Base-by-base conservation (phyloP, 768 basidiomycete genomes). In the Hygrophorus russula region DNA sequence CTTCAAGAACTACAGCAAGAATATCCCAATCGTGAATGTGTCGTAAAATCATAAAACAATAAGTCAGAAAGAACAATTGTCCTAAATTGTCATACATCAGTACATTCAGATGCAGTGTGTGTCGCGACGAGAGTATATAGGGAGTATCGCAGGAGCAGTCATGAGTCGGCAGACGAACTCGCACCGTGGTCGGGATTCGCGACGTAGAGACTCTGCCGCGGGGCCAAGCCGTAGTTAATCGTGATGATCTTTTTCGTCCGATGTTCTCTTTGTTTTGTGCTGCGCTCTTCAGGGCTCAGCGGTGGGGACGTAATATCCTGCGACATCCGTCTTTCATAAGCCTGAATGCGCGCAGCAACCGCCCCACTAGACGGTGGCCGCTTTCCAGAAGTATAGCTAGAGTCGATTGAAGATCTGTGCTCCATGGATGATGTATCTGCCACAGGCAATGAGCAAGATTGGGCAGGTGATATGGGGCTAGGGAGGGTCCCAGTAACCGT, bases 141-240 rank as follows among this genome's bases (percentile, higher is more conserved):
- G n/a, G 18, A 5, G 41, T 32, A 13, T 24, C 15, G 20, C 12
- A 20, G 13, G 7, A 39, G 19, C 17, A 9, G 37, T 44, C 44
- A 55, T 12, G 52, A 54, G 14, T 52, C 51, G 12, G 43, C 46
- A 28, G 55, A 56, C 36, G 52, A 49, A 27, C 36, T 29, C 30
- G 20, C n/a, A 12, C 35, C 47, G 2, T 45, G 49, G 53, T 82
- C 79, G 13, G 86, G 84, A 59, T 89, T 88, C 17, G 82, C 81
- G 41, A 89, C 69, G 51, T 75, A 88, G 24, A 89, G 65, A 48
- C 75, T 74, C 14, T 73, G 61, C 47, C 73, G 70, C 17, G 76
- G 75, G 29, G 70, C 78, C 28, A 87, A 68, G 10, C 82, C 83
- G 56, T 87, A 88, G 19, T 72, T 67, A 30, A 78, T 64, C 34